phyloP scores from a whole-genome alignment of 306 rosid species.

The Gastrolobium bilobum region DNA sequence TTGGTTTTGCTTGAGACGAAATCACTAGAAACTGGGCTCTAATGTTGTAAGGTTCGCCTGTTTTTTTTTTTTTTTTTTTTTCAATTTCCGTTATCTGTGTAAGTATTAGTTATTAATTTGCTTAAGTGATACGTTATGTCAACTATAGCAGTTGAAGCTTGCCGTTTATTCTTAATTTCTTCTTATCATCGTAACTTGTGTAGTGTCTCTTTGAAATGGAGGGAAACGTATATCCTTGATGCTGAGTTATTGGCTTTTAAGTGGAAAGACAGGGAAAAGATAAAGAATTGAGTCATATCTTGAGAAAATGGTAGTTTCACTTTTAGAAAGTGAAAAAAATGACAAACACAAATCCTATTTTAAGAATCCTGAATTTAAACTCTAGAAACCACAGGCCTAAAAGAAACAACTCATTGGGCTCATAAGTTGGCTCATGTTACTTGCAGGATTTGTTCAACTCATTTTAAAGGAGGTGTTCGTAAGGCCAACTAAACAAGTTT shows the following conservation, averaged over 20 bases:
- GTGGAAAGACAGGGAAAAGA: conserved; percentile 10
- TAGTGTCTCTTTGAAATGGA: background rate
- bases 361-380: background rate
- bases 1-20: conserved; percentile 48
- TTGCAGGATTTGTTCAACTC: background rate
- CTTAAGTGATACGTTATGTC: background rate
- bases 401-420: background rate
- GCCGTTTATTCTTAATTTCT: background rate
- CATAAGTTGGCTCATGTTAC: background rate
- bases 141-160: conserved; percentile 4
- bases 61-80: background rate
- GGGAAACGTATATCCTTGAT: background rate
- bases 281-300: background rate
- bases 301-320: background rate
- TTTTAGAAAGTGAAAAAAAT: background rate
- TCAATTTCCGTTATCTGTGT: background rate
- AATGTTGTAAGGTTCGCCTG: background rate
- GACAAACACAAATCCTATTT: background rate
- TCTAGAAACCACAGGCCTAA: background rate
- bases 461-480: background rate
- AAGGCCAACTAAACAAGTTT: background rate
- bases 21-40: conserved; percentile 5
- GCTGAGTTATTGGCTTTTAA: background rate
- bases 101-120: background rate
- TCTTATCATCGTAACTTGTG: background rate